Conservation (phyloP, 768 basidiomycete species). For the Coprinopsis strossmayeri region DNA sequence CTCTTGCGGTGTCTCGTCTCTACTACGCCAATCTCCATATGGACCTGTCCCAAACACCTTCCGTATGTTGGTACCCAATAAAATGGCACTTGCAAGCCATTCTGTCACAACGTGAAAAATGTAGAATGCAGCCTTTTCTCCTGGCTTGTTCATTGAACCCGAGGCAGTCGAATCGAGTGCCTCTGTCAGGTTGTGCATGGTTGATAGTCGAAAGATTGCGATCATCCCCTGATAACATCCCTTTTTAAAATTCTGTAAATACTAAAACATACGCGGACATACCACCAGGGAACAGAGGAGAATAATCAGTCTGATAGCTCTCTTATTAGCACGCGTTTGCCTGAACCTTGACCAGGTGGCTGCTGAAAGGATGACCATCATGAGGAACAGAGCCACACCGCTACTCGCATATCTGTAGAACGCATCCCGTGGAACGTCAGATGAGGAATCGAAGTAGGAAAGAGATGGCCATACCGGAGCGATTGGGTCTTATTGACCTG, state of each 20-base stretch:
- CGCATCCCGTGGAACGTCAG: background rate
- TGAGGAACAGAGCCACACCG: conserved; percentile 13
- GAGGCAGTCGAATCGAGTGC: conserved; percentile 25
- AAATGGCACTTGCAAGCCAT: conserved; percentile 25
- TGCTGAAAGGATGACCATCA: conserved; percentile 3
- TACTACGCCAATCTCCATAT: conserved; percentile 21
- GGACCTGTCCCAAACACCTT: conserved; percentile 26
- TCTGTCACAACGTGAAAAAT: conserved; percentile 37
- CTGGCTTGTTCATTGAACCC: conserved; percentile 24
- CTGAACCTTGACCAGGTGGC: conserved; percentile 2
- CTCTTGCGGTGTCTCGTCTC: conserved; percentile 25
- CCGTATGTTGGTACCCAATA: conserved; percentile 25
- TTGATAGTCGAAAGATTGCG: conserved; percentile 31
- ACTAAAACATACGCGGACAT: conserved; percentile 26
- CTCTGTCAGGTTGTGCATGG: conserved; percentile 28
- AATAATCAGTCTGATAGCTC: too few relatives aligned
- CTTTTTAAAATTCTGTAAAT: background rate
- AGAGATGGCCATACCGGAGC: conserved; percentile 15
- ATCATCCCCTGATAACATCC: conserved; percentile 9
- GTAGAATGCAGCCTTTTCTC: conserved; percentile 35
- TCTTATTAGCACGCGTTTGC: conserved; percentile 8
- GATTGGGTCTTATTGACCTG: conserved; percentile 15
- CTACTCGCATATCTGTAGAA: conserved; percentile 17
- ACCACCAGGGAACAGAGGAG: conserved; percentile 16
- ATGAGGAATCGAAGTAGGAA: background rate